Percentiles rank a stretch among this genome's conserved stretches.
Conservation (phyloP, 2,329 filamentous ascomycete genomes). For the Orbilia javanica region DNA sequence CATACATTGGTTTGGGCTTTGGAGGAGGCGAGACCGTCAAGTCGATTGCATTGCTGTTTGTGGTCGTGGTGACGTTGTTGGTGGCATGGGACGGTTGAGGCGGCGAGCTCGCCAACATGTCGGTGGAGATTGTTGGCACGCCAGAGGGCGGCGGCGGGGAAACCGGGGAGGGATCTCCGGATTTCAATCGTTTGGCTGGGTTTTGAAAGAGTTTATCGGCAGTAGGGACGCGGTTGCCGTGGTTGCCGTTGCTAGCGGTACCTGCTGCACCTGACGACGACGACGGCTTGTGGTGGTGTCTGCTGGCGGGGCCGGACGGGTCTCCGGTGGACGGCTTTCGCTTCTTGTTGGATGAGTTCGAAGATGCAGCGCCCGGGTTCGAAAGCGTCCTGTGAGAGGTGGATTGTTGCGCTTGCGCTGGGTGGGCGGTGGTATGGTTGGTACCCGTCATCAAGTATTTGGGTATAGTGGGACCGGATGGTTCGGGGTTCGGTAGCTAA, state of each 20-base stretch:
- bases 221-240: not conserved
- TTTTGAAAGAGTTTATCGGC: slow-evolving; percentile 33
- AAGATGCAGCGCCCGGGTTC: slow-evolving; percentile 29
- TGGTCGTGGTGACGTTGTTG: slow-evolving; percentile 20
- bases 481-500: slow-evolving; percentile 21
- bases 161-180: slow-evolving; percentile 44
- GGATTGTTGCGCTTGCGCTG: slow-evolving; percentile 27
- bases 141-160: slow-evolving; percentile 19
- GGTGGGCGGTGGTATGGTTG: slow-evolving; percentile 36
- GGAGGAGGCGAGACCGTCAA: slow-evolving; percentile 29
- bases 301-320: slow-evolving; percentile 9
- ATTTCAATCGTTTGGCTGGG: slow-evolving; percentile 52
- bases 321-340: slow-evolving; percentile 48
- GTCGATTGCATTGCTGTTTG: slow-evolving; percentile 39
- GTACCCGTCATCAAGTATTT: slow-evolving; percentile 56
- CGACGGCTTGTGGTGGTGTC: slow-evolving; percentile 5
- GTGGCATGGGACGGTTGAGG: slow-evolving; percentile 34
- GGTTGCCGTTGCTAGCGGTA: too few species aligned
- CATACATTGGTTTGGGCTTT: slow-evolving; percentile 33
- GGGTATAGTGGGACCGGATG: slow-evolving; percentile 9
- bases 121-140: slow-evolving; percentile 11
- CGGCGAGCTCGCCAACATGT: slow-evolving; percentile 53
- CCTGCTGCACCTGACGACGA: slow-evolving; percentile 2
- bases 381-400: slow-evolving; percentile 42
- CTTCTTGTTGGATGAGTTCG: slow-evolving; percentile 36